phyloP scores from a whole-genome alignment of 2,329 filamentous ascomycete genomes.

The Fusarium incarnatum region DNA sequence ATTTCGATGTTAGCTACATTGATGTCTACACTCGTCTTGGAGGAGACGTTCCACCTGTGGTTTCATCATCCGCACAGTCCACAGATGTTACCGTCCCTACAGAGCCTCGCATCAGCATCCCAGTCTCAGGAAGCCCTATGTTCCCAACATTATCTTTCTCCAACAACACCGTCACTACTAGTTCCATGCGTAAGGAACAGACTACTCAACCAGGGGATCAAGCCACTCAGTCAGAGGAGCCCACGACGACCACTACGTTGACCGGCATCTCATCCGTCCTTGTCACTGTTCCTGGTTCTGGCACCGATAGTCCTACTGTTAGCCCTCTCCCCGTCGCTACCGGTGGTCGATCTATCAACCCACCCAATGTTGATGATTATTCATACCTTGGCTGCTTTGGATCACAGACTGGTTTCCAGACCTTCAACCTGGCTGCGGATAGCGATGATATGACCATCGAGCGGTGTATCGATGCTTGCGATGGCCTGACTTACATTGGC shows the following conservation, averaged over 20 bases:
- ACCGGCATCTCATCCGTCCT: constrained; percentile 43
- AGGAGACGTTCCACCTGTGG: constrained; percentile 10
- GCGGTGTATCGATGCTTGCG: constrained; percentile 55
- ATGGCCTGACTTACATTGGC: constrained; percentile 53
- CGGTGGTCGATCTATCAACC: constrained; percentile 45
- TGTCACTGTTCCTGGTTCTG: constrained; percentile 42
- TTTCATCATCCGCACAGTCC: constrained; percentile 1
- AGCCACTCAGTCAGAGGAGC: constrained; percentile 21
- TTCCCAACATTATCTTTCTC: not conserved
- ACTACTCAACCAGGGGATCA: constrained; percentile 10
- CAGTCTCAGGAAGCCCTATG: constrained; percentile 2
- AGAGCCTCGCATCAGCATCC: not conserved
- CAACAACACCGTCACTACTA: not conserved
- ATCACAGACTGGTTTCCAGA: constrained; percentile 51
- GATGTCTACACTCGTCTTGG: constrained; percentile 56
- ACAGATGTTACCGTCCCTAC: not conserved
- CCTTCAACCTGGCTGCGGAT: constrained; percentile 50
- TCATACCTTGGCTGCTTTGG: constrained; percentile 58
- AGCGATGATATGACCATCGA: constrained; percentile 55
- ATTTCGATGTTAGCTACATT: constrained; percentile 68
- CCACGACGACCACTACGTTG: constrained; percentile 47
- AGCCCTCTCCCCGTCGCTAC: constrained; percentile 22
- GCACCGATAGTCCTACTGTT: constrained; percentile 23
- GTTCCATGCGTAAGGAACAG: not conserved
- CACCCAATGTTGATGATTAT: constrained; percentile 49